Conservation (phyloP, 2,329 filamentous ascomycete species). For the Claviceps digitariae region DNA sequence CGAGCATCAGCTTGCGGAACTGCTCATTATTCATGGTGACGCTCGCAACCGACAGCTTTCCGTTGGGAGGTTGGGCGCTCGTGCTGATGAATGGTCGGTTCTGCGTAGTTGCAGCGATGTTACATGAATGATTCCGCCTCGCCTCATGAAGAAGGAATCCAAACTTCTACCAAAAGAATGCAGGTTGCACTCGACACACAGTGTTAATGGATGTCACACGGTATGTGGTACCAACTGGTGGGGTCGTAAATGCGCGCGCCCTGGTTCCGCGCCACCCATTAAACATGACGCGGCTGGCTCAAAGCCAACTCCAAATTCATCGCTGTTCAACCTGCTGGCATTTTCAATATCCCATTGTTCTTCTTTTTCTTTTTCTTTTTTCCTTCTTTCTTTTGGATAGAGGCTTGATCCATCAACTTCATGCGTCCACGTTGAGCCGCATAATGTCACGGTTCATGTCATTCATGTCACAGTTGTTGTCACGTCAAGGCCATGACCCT, state of each 20-base stretch:
- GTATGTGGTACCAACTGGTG: not conserved
- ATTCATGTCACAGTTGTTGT: not conserved
- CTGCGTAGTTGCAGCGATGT: not conserved
- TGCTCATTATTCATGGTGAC: constrained; percentile 81
- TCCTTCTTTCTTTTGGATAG: not conserved
- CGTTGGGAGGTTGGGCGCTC: not conserved
- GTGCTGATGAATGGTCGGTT: not conserved
- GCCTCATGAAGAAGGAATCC: too few species aligned
- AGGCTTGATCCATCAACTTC: not conserved
- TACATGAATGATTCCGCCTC: too few species aligned
- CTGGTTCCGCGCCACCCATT: not conserved
- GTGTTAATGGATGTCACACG: not conserved
- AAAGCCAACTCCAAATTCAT: not conserved
- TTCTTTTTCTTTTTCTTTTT: not conserved
- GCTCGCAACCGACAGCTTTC: not conserved
- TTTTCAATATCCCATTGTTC: not conserved
- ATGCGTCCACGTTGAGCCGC: not conserved
- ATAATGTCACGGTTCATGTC: not conserved
- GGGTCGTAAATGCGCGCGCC: not conserved
- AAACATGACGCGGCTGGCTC: not conserved
- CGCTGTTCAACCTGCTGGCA: not conserved
- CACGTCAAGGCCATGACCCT: not conserved
- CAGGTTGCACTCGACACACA: not conserved
- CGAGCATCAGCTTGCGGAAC: constrained; percentile 66
- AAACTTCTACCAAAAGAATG: not conserved